Evolutionary conservation across 2,329 filamentous ascomycete species (phyloP), one percentile per base, ranked within the genome.

Genomic region (Fonsecaea monophora): DNA sequence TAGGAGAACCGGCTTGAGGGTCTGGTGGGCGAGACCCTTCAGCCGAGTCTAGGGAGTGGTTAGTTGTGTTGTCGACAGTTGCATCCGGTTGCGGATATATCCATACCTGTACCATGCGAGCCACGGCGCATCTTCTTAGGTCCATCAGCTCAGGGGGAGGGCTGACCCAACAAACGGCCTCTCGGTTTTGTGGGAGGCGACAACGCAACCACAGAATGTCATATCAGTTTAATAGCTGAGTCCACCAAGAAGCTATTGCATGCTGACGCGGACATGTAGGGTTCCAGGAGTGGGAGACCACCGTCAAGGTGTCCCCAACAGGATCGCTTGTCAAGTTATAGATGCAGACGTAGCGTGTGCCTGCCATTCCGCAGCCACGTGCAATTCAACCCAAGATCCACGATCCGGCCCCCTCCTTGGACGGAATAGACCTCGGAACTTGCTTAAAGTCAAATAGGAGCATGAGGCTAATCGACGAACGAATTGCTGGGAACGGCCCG

Each of bases 1-100:
- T 40, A 32, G 42, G n/a, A 32, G 68, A 64, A 5, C 74, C 56
- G 34, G 71, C 53, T 67, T 68, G 71, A 37, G 34, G 34, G 48
- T 73, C 62, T 56, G 66, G 68, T 40, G 71, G 61, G 54, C 70
- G 74, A 74, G 60, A 37, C 13, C 53, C 59, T 25, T 55, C 50
- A 40, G 58, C 40, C 48, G 56, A 72, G 62, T 57, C 67, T 68
- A 45, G 4, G 34, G 42, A 25, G 58, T 58, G 61, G 60, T 55
- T 67, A 61, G 63, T 57, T 18, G 21, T 18, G 38, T 8, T 7
- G 32, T n/a, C 38, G 40, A 56, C 21, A 42, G 21, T 7, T n/a
- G 40, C 58, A 25, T 10, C 18, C 30, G 59, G 56, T 12, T 37
- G 13, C n/a, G 35, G 37, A 56, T 48, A 38, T 42, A 45, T 38